phyloP scores from a whole-genome alignment of 805 yeast species.

The Starmerella riodocensis region DNA sequence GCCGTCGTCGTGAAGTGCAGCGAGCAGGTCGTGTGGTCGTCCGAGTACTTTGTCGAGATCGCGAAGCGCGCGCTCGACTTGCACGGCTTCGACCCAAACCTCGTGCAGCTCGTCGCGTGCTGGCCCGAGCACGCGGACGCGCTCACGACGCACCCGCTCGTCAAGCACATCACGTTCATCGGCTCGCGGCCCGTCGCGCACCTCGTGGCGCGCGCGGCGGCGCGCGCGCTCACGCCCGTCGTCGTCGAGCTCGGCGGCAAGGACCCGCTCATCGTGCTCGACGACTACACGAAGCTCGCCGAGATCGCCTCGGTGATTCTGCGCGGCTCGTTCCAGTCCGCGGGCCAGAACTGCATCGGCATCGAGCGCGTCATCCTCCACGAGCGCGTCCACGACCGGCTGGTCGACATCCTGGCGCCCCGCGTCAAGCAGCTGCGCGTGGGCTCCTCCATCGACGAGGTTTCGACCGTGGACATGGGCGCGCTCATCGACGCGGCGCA shows the following conservation, averaged over 20 bases:
- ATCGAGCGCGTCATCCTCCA: slow-evolving; percentile 75
- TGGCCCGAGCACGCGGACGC: slow-evolving; percentile 82
- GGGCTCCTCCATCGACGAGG: slow-evolving; percentile 87
- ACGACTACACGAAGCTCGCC: slow-evolving; percentile 26
- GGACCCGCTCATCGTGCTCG: slow-evolving; percentile 79
- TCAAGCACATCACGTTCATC: slow-evolving; percentile 83
- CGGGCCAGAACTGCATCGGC: slow-evolving; percentile 97
- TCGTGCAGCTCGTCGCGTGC: slow-evolving; percentile 79
- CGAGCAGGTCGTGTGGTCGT: slow-evolving; percentile 92
- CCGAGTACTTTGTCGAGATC: slow-evolving; percentile 60
- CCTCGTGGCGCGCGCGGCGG: slow-evolving; percentile 68
- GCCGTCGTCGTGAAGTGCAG: slow-evolving; percentile 87
- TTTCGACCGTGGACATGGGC: slow-evolving; percentile 88
- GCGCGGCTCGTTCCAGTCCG: slow-evolving; percentile 93
- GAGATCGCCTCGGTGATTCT: slow-evolving; percentile 63
- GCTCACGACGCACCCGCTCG: slow-evolving; percentile 68
- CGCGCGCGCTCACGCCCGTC: slow-evolving; percentile 80
- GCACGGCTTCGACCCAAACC: slow-evolving; percentile 63
- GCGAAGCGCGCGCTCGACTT: slow-evolving; percentile 58
- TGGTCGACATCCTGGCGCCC: slow-evolving; percentile 43
- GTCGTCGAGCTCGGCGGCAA: slow-evolving; percentile 96
- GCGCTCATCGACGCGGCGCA: slow-evolving; percentile 78
- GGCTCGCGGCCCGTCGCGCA: slow-evolving; percentile 95
- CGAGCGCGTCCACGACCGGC: slow-evolving; percentile 48
- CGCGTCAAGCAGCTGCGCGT: slow-evolving; percentile 53